Evolutionary conservation across 805 yeast genomes (phyloP).

Genomic region (Torulaspora gathmanii): DNA sequence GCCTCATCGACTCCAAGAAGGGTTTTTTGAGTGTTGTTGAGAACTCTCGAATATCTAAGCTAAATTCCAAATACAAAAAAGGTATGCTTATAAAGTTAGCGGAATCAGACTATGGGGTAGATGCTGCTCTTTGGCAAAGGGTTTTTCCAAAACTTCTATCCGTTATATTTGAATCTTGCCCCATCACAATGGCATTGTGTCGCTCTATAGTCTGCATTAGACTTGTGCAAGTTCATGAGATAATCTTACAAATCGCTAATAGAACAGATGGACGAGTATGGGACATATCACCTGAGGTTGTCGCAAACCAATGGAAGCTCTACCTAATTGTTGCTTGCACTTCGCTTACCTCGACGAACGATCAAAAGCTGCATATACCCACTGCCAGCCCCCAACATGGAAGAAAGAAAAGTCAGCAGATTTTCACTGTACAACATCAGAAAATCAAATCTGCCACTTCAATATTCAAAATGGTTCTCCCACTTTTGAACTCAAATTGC

Average conservation of each 20-base stretch:
- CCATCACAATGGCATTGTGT: conserved; percentile 89
- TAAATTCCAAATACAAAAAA: conserved; percentile 52
- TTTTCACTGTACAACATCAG: conserved; percentile 80
- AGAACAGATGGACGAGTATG: conserved; percentile 32
- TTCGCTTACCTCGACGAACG: conserved; percentile 82
- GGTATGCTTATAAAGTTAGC: conserved; percentile 74
- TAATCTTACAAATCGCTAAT: conserved; percentile 52
- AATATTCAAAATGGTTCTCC: conserved; percentile 81
- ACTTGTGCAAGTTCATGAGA: conserved; percentile 78
- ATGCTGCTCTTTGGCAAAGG: conserved; percentile 93
- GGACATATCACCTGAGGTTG: conserved; percentile 57
- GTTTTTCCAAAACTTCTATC: conserved; percentile 72
- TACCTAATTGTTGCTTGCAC: conserved; percentile 88
- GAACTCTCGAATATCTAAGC: conserved; percentile 59
- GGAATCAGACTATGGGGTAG: conserved; percentile 90
- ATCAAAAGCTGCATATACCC: conserved; percentile 71
- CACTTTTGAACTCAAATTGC: conserved; percentile 68
- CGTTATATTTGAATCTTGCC: conserved; percentile 72
- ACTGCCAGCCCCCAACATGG: conserved; percentile 52
- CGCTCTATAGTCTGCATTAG: conserved; percentile 87
- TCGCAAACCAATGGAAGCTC: conserved; percentile 83
- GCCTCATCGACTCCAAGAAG: conserved; percentile 50
- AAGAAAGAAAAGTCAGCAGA: conserved; percentile 71
- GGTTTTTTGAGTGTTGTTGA: conserved; percentile 68
- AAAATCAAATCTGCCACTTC: conserved; percentile 89